Percentiles rank a stretch among this genome's conserved stretches.
Evolutionary conservation across 352 stramenopile species (phyloP).

Genomic region (Phytophthora fragariae): DNA sequence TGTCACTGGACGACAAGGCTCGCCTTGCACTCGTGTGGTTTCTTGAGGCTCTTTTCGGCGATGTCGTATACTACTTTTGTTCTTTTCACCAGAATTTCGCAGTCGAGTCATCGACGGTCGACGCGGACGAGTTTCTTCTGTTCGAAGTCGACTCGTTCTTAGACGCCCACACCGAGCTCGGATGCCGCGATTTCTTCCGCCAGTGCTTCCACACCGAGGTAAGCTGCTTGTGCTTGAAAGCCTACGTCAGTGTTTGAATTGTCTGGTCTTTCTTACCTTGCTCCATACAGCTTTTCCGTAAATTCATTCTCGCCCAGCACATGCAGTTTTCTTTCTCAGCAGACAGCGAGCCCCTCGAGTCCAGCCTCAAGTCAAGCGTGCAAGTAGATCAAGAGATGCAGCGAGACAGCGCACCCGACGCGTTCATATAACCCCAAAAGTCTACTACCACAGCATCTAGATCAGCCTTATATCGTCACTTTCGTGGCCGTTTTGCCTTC

Average conservation of each 20-base stretch:
- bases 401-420: constrained; percentile 10
- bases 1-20: constrained; percentile 35
- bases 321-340: constrained; percentile 43
- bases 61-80: constrained; percentile 69
- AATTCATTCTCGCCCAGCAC: constrained; percentile 61
- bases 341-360: constrained; percentile 1
- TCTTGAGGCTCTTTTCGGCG: constrained; percentile 69
- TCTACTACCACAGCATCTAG: not conserved
- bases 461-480: constrained; percentile 21
- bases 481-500: constrained; percentile 24
- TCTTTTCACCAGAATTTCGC: constrained; percentile 59
- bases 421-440: constrained; percentile 21
- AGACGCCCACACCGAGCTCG: constrained; percentile 69
- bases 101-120: constrained; percentile 6
- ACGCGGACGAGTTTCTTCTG: constrained; percentile 48
- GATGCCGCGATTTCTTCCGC: constrained; percentile 82
- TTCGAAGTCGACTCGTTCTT: constrained; percentile 74
- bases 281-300: constrained; percentile 58
- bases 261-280: not conserved
- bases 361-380: constrained; percentile 3
- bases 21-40: constrained; percentile 64
- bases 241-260: not conserved
- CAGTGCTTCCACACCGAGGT: constrained; percentile 82
- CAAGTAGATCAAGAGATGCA: constrained; percentile 12
- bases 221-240: constrained; percentile 5